phyloP scores from a whole-genome alignment of 495 filamentous ascomycete genomes.

The Astrothelium subdiscretum region DNA sequence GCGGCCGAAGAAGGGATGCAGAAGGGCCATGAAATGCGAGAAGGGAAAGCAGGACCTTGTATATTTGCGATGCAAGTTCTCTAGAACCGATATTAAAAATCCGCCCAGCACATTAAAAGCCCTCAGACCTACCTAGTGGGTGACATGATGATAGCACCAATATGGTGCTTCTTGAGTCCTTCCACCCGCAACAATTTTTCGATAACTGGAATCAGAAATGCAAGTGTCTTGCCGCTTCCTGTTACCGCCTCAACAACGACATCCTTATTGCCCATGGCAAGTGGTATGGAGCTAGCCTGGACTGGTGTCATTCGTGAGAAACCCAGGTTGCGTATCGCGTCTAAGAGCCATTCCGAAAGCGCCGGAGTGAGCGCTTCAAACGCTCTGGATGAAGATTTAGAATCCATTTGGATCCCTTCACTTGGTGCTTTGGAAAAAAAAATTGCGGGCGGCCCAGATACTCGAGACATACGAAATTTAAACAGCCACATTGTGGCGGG shows the following conservation, averaged over 20 bases:
- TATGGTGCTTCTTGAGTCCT: constrained; percentile 77
- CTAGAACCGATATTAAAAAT: too few species aligned
- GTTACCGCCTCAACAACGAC: constrained; percentile 56
- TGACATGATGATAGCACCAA: constrained; percentile 81
- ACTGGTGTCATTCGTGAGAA: constrained; percentile 87
- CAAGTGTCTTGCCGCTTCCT: constrained; percentile 87
- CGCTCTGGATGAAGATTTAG: constrained; percentile 32
- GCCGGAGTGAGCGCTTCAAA: constrained; percentile 71
- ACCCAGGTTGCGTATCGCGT: constrained; percentile 72
- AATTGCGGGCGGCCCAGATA: too few species aligned
- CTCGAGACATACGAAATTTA: neutral
- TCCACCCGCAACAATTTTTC: constrained; percentile 67
- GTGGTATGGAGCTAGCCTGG: constrained; percentile 83
- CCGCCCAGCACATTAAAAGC: too few species aligned
- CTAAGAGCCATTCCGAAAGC: constrained; percentile 82
- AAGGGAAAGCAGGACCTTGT: constrained; percentile 65
- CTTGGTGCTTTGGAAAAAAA: too few species aligned
- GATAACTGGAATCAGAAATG: constrained; percentile 80
- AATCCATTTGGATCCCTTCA: neutral
- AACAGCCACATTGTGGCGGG: neutral
- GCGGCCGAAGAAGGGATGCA: constrained; percentile 44
- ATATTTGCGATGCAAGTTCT: constrained; percentile 84
- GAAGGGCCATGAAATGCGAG: constrained; percentile 74
- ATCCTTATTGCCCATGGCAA: constrained; percentile 82
- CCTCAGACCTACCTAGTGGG: constrained; percentile 63